phyloP scores from a whole-genome alignment of 768 basidiomycete species.

The Exidia glandulosa region DNA sequence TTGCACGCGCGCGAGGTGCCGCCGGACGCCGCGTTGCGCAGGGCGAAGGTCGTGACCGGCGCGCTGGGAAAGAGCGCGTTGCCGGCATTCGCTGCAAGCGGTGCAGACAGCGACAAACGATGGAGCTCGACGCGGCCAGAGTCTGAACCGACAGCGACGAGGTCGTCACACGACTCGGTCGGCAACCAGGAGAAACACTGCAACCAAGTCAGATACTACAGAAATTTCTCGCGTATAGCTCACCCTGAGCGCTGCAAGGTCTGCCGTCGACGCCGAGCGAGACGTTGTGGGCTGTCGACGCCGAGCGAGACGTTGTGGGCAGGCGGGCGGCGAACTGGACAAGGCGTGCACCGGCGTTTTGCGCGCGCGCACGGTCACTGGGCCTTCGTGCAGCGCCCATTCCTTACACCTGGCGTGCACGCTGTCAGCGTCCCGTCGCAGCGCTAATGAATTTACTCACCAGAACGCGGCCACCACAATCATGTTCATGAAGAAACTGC shows the following conservation, averaged over 20 bases:
- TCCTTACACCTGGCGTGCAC: no score
- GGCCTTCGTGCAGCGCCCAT: no score
- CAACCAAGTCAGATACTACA: not conserved
- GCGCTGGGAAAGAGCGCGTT: conserved; percentile 47
- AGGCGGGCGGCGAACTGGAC: no score
- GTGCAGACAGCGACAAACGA: conserved; percentile 49
- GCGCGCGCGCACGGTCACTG: no score
- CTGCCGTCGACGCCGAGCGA: conserved; percentile 63
- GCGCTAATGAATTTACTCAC: no score
- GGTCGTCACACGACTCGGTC: conserved; percentile 54
- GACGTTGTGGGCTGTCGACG: no score
- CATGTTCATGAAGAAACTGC: no score
- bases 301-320: no score
- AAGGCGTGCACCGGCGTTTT: no score
- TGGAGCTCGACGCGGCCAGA: conserved; percentile 66
- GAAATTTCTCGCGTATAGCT: not conserved
- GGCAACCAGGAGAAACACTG: conserved; percentile 83
- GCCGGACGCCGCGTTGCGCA: conserved; percentile 9
- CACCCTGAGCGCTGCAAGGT: conserved; percentile 67
- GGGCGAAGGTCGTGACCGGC: conserved; percentile 40
- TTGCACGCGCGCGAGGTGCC: conserved; percentile 62
- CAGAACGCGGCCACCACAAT: no score
- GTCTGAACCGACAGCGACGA: conserved; percentile 63
- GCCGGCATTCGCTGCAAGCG: conserved; percentile 32
- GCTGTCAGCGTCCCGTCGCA: no score